Conservation (phyloP, 1,284 basidiomycete genomes). For the Rhodofomes roseus region DNA sequence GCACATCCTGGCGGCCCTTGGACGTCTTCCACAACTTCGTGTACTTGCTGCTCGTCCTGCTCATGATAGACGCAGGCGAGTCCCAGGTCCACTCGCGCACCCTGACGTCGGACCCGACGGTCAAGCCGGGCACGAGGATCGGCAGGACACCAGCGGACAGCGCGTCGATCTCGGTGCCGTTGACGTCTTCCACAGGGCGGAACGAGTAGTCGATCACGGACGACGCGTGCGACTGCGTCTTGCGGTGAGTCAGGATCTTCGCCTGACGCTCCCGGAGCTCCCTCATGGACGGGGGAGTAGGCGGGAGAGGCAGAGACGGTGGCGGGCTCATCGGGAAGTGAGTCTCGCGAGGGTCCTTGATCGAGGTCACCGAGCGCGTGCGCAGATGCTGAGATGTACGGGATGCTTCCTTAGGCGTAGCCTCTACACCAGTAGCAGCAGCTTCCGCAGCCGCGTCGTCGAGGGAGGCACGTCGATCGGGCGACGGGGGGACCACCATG, state of each 20-base stretch:
- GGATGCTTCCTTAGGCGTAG: conserved; percentile 10
- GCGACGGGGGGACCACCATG: conserved; percentile 47
- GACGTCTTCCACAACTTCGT: conserved; percentile 7
- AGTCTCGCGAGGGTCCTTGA: conserved; percentile 30
- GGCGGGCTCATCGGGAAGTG: conserved; percentile 52
- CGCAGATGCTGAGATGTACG: conserved; percentile 41
- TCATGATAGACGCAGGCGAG: conserved; percentile 37
- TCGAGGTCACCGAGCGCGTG: conserved; percentile 43
- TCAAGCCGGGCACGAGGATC: conserved; percentile 64
- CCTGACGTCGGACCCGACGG: conserved; percentile 49
- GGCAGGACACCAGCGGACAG: conserved; percentile 64
- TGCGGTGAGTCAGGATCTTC: conserved; percentile 49
- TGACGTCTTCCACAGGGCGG: conserved; percentile 41
- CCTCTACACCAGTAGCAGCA: conserved; percentile 28
- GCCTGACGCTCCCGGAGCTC: conserved; percentile 31
- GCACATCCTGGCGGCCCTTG: conserved; percentile 19
- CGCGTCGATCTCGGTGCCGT: conserved; percentile 64
- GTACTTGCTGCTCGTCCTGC: conserved; percentile 21
- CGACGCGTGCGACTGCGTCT: conserved; percentile 40
- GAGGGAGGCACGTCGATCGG: conserved; percentile 32
- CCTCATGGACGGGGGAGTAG: conserved; percentile 60
- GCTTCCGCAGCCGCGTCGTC: conserved; percentile 29
- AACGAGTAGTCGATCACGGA: conserved; percentile 58
- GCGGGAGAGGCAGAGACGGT: conserved; percentile 62
- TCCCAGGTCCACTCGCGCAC: conserved; percentile 45